phyloP scores from a whole-genome alignment of 306 rosid species.

The Lathyrus tuberosus region DNA sequence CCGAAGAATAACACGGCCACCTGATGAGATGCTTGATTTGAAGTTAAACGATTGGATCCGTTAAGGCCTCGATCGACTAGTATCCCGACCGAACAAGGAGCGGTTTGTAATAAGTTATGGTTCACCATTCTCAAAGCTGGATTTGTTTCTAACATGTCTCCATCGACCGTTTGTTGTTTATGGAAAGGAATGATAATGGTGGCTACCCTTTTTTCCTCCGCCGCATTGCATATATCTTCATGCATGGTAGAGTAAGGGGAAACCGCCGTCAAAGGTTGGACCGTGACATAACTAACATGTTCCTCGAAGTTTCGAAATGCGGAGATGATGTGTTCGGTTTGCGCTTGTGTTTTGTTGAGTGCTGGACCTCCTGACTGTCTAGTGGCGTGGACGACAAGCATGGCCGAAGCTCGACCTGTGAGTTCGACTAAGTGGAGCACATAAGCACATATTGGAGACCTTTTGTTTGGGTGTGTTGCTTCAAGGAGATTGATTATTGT shows the following conservation, averaged over 20 bases:
- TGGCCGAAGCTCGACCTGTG: slow-evolving; percentile 87
- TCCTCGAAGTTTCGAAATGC: slow-evolving; percentile 80
- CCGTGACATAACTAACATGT: slow-evolving; percentile 47
- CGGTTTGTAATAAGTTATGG: slow-evolving; percentile 62
- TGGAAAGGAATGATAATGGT: slow-evolving; percentile 83
- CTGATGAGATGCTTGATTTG: slow-evolving; percentile 54
- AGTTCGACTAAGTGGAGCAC: slow-evolving; percentile 83
- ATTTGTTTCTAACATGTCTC: slow-evolving; percentile 75
- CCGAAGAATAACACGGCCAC: slow-evolving; percentile 69
- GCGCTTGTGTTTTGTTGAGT: slow-evolving; percentile 72
- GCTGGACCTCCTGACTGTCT: slow-evolving; percentile 65
- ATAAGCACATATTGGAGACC: slow-evolving; percentile 67
- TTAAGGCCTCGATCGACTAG: slow-evolving; percentile 80
- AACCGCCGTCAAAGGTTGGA: slow-evolving; percentile 66
- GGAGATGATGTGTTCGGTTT: slow-evolving; percentile 66
- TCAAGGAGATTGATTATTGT: slow-evolving; percentile 79
- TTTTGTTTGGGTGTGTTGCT: slow-evolving; percentile 69
- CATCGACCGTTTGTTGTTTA: slow-evolving; percentile 86
- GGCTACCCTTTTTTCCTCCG: slow-evolving; percentile 78
- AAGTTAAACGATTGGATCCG: slow-evolving; percentile 51
- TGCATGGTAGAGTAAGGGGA: slow-evolving; percentile 90
- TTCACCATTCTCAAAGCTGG: slow-evolving; percentile 73
- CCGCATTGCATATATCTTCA: slow-evolving; percentile 74
- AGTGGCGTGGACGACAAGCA: slow-evolving; percentile 70
- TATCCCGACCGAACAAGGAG: slow-evolving; percentile 86